phyloP scores from a whole-genome alignment of 345 rosid species.

The Syzygium aqueum region DNA sequence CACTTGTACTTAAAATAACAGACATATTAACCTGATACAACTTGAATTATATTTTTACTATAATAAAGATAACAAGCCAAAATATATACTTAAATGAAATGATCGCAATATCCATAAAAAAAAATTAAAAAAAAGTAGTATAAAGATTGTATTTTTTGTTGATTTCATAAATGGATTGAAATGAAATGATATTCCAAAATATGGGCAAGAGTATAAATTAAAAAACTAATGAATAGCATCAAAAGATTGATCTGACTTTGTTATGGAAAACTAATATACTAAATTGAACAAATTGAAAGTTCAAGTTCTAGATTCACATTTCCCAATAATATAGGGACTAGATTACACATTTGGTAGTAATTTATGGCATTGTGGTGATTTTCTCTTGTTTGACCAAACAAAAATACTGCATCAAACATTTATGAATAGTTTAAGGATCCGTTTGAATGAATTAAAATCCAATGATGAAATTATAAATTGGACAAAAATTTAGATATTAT shows the following conservation, averaged over 20 bases:
- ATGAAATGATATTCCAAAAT: not conserved
- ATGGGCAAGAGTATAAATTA: not conserved
- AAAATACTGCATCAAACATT: accelerated
- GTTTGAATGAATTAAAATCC: too few relatives aligned
- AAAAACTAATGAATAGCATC: not conserved
- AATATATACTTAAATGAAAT: not conserved
- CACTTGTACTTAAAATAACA: not conserved
- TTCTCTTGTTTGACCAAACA: not conserved
- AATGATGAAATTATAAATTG: too few relatives aligned
- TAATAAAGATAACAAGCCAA: not conserved
- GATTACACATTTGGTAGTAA: not conserved
- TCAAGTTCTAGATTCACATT: not conserved
- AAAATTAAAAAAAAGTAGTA: not conserved
- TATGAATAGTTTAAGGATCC: too few relatives aligned
- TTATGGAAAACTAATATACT: not conserved
- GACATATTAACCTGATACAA: not conserved
- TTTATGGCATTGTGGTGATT: not conserved
- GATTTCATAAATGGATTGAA: not conserved
- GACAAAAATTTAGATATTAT: not conserved
- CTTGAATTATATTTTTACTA: not conserved
- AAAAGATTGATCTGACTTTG: not conserved
- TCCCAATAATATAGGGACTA: not conserved
- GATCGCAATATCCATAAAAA: too few relatives aligned
- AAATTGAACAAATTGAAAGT: not conserved
- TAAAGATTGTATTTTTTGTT: not conserved